These are phyloP conservation scores for Trichoderma semiorbis DNA, from an alignment of 2,329 filamentous ascomycete genomes.

Conservation along the genomic window DNA sequence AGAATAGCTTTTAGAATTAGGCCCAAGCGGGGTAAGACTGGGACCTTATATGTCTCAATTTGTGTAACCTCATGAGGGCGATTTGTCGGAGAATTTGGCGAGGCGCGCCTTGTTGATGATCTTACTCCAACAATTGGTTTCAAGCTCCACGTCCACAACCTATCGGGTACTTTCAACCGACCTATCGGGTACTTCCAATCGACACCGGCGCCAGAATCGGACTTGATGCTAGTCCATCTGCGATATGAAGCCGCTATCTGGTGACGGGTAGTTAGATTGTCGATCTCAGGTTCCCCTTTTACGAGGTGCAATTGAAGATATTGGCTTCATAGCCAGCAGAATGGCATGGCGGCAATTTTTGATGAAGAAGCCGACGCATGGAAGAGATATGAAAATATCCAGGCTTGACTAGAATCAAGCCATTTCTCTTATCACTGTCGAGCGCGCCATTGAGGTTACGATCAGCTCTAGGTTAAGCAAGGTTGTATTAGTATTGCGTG, in stretches of 20 bases:
- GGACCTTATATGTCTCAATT: neutral
- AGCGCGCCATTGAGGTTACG: too few relatives aligned
- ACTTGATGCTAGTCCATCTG: neutral
- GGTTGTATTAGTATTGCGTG: neutral
- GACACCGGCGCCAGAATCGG: neutral
- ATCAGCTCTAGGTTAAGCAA: neutral
- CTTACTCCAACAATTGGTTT: neutral
- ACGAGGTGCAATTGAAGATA: neutral
- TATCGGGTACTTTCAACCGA: neutral
- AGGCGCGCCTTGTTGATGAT: constrained; percentile 7
- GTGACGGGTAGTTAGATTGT: neutral
- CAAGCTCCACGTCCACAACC: neutral
- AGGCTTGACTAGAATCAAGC: neutral
- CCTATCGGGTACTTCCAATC: neutral
- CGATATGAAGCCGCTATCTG: neutral
- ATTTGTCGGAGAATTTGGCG: neutral
- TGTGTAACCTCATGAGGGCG: neutral
- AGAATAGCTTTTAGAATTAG: neutral
- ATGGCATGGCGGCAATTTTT: neutral
- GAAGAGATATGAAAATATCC: neutral
- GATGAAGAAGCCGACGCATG: neutral
- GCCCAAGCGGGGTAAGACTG: neutral
- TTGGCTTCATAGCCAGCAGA: neutral
- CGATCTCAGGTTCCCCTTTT: neutral
- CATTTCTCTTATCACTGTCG: neutral